Evolutionary conservation across 768 basidiomycete genomes (phyloP).

Genomic region (Suillus subaureus): DNA sequence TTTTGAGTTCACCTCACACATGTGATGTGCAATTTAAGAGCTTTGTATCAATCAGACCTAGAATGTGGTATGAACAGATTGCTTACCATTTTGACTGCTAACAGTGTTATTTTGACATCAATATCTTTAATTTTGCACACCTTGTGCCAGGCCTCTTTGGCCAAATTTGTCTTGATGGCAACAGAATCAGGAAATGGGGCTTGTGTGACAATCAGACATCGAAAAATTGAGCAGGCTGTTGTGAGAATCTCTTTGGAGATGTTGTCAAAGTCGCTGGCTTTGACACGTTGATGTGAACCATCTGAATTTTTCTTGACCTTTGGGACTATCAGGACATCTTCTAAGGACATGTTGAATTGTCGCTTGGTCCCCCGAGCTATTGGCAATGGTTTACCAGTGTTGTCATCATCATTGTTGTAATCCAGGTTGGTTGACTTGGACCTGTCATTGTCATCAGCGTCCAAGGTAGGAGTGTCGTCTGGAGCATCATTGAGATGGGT

Average conservation of each 20-base stretch:
- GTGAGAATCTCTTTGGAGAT: slow-evolving; percentile 22
- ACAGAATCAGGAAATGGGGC: slow-evolving; percentile 29
- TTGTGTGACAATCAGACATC: slow-evolving; percentile 19
- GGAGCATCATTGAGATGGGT: too few relatives aligned
- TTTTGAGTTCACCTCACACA: slow-evolving; percentile 14
- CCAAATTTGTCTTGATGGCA: slow-evolving; percentile 1
- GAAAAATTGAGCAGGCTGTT: slow-evolving; percentile 17
- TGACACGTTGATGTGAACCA: neutral
- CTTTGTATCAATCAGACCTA: neutral
- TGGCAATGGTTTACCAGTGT: neutral
- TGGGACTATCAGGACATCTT: neutral
- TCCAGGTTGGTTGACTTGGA: neutral
- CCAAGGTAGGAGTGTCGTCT: too few relatives aligned
- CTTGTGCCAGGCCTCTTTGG: slow-evolving; percentile 6
- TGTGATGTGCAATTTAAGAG: slow-evolving; percentile 9
- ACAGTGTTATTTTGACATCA: slow-evolving; percentile 5
- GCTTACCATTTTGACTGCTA: slow-evolving; percentile 7
- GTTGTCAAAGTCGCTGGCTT: slow-evolving; percentile 23
- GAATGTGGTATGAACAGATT: neutral
- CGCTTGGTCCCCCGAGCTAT: neutral
- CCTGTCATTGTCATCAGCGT: neutral
- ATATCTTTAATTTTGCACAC: slow-evolving; percentile 3
- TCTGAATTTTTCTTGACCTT: neutral
- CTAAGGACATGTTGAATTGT: neutral
- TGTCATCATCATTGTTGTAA: too few relatives aligned